phyloP scores from a whole-genome alignment of 495 filamentous ascomycete species.

The Staphylotrichum longicolle region DNA sequence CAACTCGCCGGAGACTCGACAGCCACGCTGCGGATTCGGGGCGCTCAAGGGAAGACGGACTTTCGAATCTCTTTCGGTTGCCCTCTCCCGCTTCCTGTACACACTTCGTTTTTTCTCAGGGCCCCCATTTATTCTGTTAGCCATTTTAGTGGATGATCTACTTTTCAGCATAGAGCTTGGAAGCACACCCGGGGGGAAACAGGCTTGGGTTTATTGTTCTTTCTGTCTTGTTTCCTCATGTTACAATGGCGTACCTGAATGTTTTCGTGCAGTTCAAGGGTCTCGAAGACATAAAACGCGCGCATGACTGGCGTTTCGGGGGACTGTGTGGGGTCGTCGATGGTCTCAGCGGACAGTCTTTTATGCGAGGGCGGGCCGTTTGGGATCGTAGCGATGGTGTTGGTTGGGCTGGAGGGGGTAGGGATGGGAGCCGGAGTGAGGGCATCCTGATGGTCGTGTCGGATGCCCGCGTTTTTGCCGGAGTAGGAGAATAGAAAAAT shows the following conservation, averaged over 20 bases:
- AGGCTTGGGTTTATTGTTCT: conserved; percentile 13
- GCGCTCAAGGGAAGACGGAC: too few species aligned
- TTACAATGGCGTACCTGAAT: conserved; percentile 23
- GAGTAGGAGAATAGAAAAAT: too few species aligned
- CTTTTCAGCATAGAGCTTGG: conserved; percentile 22
- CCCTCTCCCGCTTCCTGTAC: conserved; percentile 10
- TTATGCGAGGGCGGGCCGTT: conserved; percentile 10
- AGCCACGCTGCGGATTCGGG: too few species aligned
- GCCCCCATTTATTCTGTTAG: conserved; percentile 9
- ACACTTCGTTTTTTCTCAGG: conserved; percentile 11
- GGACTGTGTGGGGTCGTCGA: not conserved
- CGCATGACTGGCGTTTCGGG: conserved; percentile 26
- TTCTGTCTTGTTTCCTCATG: conserved; percentile 11
- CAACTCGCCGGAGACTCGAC: too few species aligned
- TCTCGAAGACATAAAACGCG: conserved; percentile 18
- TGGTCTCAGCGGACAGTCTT: conserved; percentile 3
- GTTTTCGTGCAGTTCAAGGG: conserved; percentile 17
- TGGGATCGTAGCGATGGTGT: conserved; percentile 11
- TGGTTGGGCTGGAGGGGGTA: not conserved
- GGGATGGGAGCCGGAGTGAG: conserved; percentile 1
- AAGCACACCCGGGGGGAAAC: not conserved
- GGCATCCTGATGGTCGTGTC: conserved; percentile 2
- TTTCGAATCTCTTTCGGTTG: not conserved
- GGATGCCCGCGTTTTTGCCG: not conserved
- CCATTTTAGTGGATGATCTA: conserved; percentile 27